Conservation (phyloP, 768 basidiomycete genomes). For the Glaciozyma antarctica region DNA sequence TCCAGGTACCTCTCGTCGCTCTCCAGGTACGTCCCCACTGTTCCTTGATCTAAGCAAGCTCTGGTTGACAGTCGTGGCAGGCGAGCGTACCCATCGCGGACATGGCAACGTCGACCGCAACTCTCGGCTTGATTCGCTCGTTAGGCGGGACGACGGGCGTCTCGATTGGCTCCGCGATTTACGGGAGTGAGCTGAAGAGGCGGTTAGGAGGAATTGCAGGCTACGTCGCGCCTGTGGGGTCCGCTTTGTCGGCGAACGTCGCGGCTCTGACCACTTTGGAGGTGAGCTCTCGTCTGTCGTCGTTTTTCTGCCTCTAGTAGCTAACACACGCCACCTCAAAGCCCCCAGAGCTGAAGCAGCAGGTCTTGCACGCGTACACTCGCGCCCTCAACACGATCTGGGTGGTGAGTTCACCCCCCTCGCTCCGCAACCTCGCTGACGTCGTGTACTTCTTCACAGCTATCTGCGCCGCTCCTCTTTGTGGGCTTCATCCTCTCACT, state of each 20-base stretch:
- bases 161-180: conserved; percentile 35
- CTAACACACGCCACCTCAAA: no score
- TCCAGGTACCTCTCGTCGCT: conserved; percentile 21
- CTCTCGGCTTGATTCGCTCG: conserved; percentile 56
- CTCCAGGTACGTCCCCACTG: conserved; percentile 41
- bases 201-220: conserved; percentile 43
- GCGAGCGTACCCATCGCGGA: no score
- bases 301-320: no score
- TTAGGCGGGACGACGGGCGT: conserved; percentile 37
- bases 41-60: no score
- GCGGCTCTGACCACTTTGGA: conserved; percentile 43
- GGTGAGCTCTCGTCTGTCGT: conserved; percentile 46
- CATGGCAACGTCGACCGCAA: no score
- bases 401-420: conserved; percentile 37
- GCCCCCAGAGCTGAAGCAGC: no score
- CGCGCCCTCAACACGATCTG: conserved; percentile 23
- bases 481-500: conserved; percentile 40
- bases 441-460: neutral
- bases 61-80: no score
- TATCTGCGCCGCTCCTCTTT: conserved; percentile 21
- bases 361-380: conserved; percentile 40
- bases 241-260: conserved; percentile 46
- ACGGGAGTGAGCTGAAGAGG: conserved; percentile 37
- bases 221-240: conserved; percentile 34
- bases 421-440: no score